Evolutionary conservation across 345 rosid species (phyloP), one percentile per base, ranked within the genome.

Genomic region (Eucalyptus viminalis): DNA sequence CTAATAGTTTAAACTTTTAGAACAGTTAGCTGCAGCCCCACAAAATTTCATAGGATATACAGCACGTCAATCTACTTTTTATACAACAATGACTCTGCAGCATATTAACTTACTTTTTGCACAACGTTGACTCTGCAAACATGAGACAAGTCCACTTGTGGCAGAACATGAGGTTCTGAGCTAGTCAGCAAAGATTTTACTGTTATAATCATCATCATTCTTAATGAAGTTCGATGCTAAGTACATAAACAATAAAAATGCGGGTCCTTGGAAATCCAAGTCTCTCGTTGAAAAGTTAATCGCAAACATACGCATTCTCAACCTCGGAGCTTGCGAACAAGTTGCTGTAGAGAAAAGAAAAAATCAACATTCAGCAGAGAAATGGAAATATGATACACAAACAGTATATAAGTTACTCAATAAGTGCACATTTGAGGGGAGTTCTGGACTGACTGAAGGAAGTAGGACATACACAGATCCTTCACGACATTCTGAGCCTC

Each of bases 11-110:
- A 50, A 50, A 14, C 7, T 14, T 50, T 50, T 50, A 50, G 19
- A 50, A 50, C 6, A 50, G 0, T 50, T 50, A 50, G 7, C 19
- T 50, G 0, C 1, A 0, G 15, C 14, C 53, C 17, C 19, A 50
- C 53, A 50, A 15, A 50, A 14, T 15, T 50, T 50, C 53, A 14
- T 50, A 50, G 53, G 53, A 50, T 50, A 50, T 50, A 50, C 3
- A 49, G 17, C 7, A 14, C 53, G 19, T 50, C 53, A 50, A 50
- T 50, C 14, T 50, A 50, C 53, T 2, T 50, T 14, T 50, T 50
- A 15, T 50, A 15, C 53, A 50, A 50, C 53, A 50, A 50, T 6
- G 53, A 15, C 53, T 14, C 17, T 14, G 7, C 24, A 53, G 58
- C 24, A 19, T 17, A 53, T 53, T 19, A 53, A 53, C 58, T 53